Base-by-base conservation (phyloP, 768 basidiomycete genomes). In the Mycena galericulata region DNA sequence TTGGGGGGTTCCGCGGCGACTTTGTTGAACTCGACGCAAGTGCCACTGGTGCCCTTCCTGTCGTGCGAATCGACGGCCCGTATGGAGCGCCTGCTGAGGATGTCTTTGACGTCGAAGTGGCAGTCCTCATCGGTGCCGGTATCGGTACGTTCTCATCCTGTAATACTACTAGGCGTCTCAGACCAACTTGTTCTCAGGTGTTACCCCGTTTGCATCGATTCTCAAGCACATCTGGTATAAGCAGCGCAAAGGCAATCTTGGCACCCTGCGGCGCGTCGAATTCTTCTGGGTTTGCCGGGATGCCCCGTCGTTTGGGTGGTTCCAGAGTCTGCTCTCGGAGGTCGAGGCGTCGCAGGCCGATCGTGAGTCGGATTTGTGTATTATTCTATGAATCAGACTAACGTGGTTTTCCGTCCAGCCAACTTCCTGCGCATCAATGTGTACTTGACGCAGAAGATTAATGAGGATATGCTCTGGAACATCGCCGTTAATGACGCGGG, bases 1-100 rank as follows among this genome's bases (percentile, higher is more conserved):
- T 62, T 32, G 79, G 75, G 29, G 81, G 84, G 45, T 82, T 82
- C 61, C 93, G 93, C 71, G 93, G 93, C 32, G 88, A 94, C 71
- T 97, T 90, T 74, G 87, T 95, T 29, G 95, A 97, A 76, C 83
- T 97, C 55, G 92, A 92, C 65, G 79, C 87, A 12, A 75, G 75
- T 62, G 78, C 81, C 40, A 71, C 79, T n/a, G 84, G 85, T 43
- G 78, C 84, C 26, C 86, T 96, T 41, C 95, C 95, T 47, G 74
- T 76, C 15, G 86, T 96, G 26, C 85, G 93, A 53, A 92, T 97
- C 69, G 95, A 97, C 74, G 96, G 96, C 9, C 96, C 96, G 0
- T 98, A 95, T 72, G 96, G 96, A 67, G 94, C 96, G n/a, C 96
- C 96, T 0, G 92, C 96, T 32, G 95, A 97, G 77, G 95, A 96